Percentiles rank a stretch among this genome's conserved stretches.
These are phyloP conservation scores for Pseudogymnoascus sp. DNA, from an alignment of 2,329 filamentous ascomycete species.

Conservation along the genomic window DNA sequence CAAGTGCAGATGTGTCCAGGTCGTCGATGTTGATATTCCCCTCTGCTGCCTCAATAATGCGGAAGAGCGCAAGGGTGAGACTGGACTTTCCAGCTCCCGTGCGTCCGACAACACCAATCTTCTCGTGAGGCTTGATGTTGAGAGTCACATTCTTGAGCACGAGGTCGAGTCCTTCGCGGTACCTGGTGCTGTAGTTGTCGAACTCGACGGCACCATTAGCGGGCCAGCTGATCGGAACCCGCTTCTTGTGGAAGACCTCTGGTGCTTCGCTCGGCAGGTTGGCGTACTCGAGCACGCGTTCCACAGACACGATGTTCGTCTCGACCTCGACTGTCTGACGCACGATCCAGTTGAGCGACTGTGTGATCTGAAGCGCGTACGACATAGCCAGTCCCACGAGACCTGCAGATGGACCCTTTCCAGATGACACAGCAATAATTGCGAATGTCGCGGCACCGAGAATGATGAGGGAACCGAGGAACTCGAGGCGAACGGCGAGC, in stretches of 20 bases:
- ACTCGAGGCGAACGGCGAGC: conserved; percentile 90
- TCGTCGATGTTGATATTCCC: conserved; percentile 85
- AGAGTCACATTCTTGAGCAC: conserved; percentile 90
- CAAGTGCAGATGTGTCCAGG: conserved; percentile 83
- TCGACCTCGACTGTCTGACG: conserved; percentile 98
- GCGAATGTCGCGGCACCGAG: conserved; percentile 75
- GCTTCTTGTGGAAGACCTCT: conserved; percentile 80
- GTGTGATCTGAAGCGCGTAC: conserved; percentile 93
- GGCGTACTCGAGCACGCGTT: conserved; percentile 94
- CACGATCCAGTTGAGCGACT: conserved; percentile 98
- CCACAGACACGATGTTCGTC: conserved; percentile 98
- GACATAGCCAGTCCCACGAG: conserved; percentile 92
- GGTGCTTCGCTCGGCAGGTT: conserved; percentile 85
- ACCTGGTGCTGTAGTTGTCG: conserved; percentile 88
- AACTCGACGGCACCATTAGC: conserved; percentile 82
- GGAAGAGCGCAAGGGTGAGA: conserved; percentile 84
- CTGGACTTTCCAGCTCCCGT: conserved; percentile 96
- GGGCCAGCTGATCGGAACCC: conserved; percentile 87
- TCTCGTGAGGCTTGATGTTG: conserved; percentile 91
- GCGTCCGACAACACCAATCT: conserved; percentile 93
- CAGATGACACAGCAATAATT: conserved; percentile 68
- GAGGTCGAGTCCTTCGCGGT: conserved; percentile 80
- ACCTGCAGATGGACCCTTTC: conserved; percentile 58
- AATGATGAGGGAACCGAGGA: conserved; percentile 92
- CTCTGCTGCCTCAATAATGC: conserved; percentile 80